These are phyloP conservation scores for Ceratobasidium sp. DNA, from an alignment of 1,284 basidiomycete species.

Conservation along the genomic window DNA sequence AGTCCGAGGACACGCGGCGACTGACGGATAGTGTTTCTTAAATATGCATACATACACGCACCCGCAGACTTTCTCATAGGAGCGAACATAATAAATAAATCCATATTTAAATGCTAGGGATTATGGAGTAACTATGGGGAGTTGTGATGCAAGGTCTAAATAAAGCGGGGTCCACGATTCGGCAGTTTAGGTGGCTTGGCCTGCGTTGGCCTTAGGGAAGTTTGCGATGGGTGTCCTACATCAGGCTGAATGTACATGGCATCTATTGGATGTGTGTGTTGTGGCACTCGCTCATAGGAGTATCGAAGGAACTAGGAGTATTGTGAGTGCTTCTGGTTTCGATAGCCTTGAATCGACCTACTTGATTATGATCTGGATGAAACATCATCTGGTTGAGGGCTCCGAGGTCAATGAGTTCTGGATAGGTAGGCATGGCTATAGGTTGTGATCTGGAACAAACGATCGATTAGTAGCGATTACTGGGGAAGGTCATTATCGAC, in stretches of 20 bases:
- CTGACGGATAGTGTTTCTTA: not conserved
- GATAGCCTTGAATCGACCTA: not conserved
- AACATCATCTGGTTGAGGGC: not conserved
- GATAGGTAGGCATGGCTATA: not conserved
- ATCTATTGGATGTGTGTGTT: not conserved
- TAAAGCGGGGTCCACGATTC: slow-evolving; percentile 3
- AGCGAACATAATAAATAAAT: not conserved
- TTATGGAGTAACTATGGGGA: not conserved
- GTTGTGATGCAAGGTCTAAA: not conserved
- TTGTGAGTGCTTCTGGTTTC: not conserved
- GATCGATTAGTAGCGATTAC: not conserved
- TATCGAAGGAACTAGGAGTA: not conserved
- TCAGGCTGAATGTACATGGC: not conserved
- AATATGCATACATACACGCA: not conserved
- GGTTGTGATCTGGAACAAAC: not conserved
- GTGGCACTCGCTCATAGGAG: not conserved
- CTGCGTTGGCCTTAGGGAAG: not conserved
- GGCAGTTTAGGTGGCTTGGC: not conserved
- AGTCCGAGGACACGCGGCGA: not conserved
- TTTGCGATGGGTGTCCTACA: not conserved
- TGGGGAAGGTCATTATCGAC: not conserved
- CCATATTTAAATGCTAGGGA: not conserved
- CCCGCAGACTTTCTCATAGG: not conserved
- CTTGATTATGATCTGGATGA: slow-evolving; percentile 1
- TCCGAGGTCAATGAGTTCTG: not conserved